Evolutionary conservation across 2,329 filamentous ascomycete species (phyloP).

Genomic region (Diaporthe vexans): DNA sequence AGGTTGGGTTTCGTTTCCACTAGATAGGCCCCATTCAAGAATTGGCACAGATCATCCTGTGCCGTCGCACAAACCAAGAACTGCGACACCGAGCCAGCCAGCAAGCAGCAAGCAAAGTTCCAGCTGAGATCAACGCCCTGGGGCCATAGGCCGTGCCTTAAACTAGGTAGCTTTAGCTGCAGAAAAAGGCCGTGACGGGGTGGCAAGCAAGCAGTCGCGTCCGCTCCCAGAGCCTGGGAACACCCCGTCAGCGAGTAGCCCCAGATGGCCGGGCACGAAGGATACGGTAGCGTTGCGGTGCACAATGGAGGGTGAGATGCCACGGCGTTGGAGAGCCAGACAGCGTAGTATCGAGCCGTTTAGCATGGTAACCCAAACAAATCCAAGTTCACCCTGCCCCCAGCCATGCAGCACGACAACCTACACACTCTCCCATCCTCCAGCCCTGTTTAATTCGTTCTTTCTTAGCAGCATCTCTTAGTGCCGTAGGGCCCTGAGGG

Average conservation of each 20-base stretch:
- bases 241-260: conserved; percentile 4
- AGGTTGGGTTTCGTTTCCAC: neutral
- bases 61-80: conserved; percentile 7
- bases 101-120: conserved; percentile 10
- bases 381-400: neutral
- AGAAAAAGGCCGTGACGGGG: conserved; percentile 7
- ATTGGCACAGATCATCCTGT: conserved; percentile 15
- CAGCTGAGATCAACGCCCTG: conserved; percentile 25
- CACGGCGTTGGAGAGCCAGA: neutral
- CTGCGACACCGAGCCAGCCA: neutral
- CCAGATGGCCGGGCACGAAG: too few species aligned
- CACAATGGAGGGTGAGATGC: conserved; percentile 17
- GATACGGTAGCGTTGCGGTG: too few species aligned
- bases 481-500: neutral
- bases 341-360: conserved; percentile 25
- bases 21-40: neutral
- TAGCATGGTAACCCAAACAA: conserved; percentile 23
- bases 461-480: neutral
- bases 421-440: neutral
- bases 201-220: neutral
- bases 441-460: neutral
- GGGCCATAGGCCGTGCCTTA: conserved; percentile 16
- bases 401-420: neutral
- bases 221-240: neutral
- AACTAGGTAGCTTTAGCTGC: neutral